Evolutionary conservation across 306 rosid species (phyloP), one percentile per base, ranked within the genome.

Genomic region (Gynostemma pentaphyllum): DNA sequence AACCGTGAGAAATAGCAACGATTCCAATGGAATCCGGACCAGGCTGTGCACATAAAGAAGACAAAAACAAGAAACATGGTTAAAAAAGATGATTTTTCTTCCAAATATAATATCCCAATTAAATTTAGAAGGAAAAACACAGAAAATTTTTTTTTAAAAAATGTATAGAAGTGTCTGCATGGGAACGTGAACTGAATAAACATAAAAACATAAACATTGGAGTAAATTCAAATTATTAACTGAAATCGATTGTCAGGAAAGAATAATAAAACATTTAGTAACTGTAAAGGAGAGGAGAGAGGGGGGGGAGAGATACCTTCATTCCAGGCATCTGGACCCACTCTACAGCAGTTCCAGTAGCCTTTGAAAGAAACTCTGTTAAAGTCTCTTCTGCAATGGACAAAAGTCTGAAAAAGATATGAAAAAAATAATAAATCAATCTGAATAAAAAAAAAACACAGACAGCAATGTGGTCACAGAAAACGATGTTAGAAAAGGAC

Each of bases 11-110:
- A 81, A 94, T 94, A 84, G 99, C 97, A 75, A 89, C 95, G 89
- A 94, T 94, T 94, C 99, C 99, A 86, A 94, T 94, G 87, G 99
- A 94, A 94, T 94, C 99, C 99, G 99, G 99, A 94, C 99, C 97
- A 94, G 99, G 99, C 99, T 94, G 72, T 16, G 11, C 66, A 74
- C 48, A 7, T 46, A 70, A 77, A 42, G 50, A 57, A 71, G 44
- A 68, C 51, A 14, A 42, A n/a, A 40, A 15, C 45, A 57, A 72
- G 19, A 18, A 9, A 36, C 46, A 3, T 14, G 24, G 55, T 42
- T 67, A 12, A 40, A 22, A 46, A 50, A 49, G 2, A 15, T 68
- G 30, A 54, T 24, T 19, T 26, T 54, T 54, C 39, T 68, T 46
- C 30, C 1, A 18, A 19, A 12, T 23, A 45, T 15, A 47, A 65